Percentiles rank a stretch among this genome's conserved stretches.
phyloP scores from a whole-genome alignment of 148 eudicot species.

The Camellia japonica region DNA sequence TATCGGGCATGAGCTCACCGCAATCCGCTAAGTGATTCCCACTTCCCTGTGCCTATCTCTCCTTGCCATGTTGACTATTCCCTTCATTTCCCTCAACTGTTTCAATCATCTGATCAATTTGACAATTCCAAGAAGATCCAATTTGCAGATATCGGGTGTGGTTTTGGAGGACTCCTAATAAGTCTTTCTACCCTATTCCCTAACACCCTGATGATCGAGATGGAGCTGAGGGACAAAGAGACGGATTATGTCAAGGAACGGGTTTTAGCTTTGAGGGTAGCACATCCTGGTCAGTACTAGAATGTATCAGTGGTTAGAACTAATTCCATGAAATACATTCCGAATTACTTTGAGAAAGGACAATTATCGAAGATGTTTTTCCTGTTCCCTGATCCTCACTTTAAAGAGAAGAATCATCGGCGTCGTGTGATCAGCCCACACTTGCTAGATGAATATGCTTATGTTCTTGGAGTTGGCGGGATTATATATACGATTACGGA shows the following conservation, averaged over 20 bases:
- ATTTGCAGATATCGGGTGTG: slow-evolving; percentile 95
- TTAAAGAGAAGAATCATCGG: slow-evolving; percentile 93
- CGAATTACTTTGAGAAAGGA: slow-evolving; percentile 82
- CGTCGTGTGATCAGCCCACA: slow-evolving; percentile 78
- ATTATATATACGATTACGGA: slow-evolving; percentile 86
- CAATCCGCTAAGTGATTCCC: too few relatives aligned
- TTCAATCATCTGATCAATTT: too few relatives aligned
- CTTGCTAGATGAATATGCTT: slow-evolving; percentile 88
- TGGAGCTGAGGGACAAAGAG: slow-evolving; percentile 94
- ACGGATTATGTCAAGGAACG: slow-evolving; percentile 92
- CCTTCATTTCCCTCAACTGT: too few relatives aligned
- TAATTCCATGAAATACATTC: slow-evolving; percentile 97
- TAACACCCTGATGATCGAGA: slow-evolving; percentile 83
- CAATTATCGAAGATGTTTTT: slow-evolving; percentile 91
- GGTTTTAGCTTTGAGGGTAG: slow-evolving; percentile 57
- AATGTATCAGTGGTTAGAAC: slow-evolving; percentile 82
- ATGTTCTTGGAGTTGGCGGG: slow-evolving; percentile 75
- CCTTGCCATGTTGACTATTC: too few relatives aligned
- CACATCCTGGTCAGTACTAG: slow-evolving; percentile 72
- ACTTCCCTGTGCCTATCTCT: too few relatives aligned
- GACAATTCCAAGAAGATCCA: too few relatives aligned
- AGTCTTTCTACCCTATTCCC: slow-evolving; percentile 78
- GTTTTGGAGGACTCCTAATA: slow-evolving; percentile 88
- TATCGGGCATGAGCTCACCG: too few relatives aligned
- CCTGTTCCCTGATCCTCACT: slow-evolving; percentile 93